A percentile compares a stretch with the other conserved stretches of the same genome.
Evolutionary conservation across 371 early-diverging fungal genomes (phyloP).

Genomic region (Funneliformis caledonium): DNA sequence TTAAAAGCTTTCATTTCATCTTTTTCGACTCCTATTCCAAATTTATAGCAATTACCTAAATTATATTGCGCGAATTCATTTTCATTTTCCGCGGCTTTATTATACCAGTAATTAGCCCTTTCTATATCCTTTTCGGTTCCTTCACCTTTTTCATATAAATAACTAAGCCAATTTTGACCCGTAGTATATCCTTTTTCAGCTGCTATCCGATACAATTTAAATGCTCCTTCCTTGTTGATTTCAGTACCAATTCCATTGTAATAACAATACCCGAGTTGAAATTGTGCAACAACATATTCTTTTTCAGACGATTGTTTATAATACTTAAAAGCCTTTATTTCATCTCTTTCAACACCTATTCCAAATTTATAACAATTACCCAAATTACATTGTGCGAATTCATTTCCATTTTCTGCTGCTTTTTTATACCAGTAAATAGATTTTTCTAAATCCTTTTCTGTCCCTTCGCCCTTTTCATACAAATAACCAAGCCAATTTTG

Average conservation of each 20-base stretch:
- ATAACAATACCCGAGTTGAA: too few species aligned
- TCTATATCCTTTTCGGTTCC: too few species aligned
- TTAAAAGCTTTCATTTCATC: slow-evolving; percentile 5
- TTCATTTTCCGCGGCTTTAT: not conserved
- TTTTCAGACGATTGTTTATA: too few species aligned
- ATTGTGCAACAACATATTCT: too few species aligned
- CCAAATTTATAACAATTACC: not conserved
- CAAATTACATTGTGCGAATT: not conserved
- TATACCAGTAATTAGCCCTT: too few species aligned
- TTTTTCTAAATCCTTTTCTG: slow-evolving; percentile 3
- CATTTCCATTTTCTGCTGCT: not conserved
- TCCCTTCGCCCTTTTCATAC: not conserved
- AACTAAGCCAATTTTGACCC: too few species aligned
- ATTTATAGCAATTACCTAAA: slow-evolving; percentile 1
- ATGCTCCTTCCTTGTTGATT: too few species aligned
- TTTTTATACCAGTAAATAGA: slow-evolving; percentile 20
- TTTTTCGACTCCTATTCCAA: not conserved
- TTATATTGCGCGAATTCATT: not conserved
- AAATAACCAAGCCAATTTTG: not conserved
- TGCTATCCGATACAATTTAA: too few species aligned
- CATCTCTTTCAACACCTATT: not conserved
- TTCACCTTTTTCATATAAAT: too few species aligned
- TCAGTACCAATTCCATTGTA: too few species aligned
- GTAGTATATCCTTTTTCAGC: too few species aligned
- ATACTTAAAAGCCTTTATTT: not conserved